phyloP scores from a whole-genome alignment of 2,329 filamentous ascomycete genomes.

The Huntiella bhutanensis region DNA sequence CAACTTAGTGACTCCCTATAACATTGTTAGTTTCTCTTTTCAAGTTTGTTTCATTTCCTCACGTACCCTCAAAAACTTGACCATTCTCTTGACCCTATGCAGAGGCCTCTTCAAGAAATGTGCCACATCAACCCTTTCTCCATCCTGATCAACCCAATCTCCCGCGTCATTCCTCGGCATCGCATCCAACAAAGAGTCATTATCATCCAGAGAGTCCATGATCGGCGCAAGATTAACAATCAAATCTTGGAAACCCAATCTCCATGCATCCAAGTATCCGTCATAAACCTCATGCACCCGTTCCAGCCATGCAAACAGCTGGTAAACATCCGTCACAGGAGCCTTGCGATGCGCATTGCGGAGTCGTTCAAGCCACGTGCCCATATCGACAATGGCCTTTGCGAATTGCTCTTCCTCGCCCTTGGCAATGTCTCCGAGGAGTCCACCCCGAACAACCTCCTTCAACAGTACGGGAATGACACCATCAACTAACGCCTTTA shows the following conservation, averaged over 20 bases:
- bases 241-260: slow-evolving; percentile 83
- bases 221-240: slow-evolving; percentile 79
- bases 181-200: slow-evolving; percentile 39
- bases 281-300: slow-evolving; percentile 60
- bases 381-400: slow-evolving; percentile 86
- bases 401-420: slow-evolving; percentile 36
- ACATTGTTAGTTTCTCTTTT: not conserved
- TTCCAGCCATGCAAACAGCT: slow-evolving; percentile 65
- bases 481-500: slow-evolving; percentile 83
- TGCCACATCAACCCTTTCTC: slow-evolving; percentile 83
- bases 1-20: slow-evolving; percentile 36
- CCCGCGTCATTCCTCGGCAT: slow-evolving; percentile 44
- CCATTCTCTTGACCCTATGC: slow-evolving; percentile 70
- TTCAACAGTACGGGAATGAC: slow-evolving; percentile 84
- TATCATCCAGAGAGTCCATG: slow-evolving; percentile 31
- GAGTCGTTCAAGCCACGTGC: slow-evolving; percentile 68
- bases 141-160: slow-evolving; percentile 51
- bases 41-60: not conserved
- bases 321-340: slow-evolving; percentile 51
- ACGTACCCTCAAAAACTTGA: slow-evolving; percentile 58
- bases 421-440: slow-evolving; percentile 6
- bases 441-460: slow-evolving; percentile 46
- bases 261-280: slow-evolving; percentile 75
- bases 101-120: slow-evolving; percentile 80
- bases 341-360: slow-evolving; percentile 64